phyloP scores from a whole-genome alignment of 2,329 filamentous ascomycete species.

The Colletotrichum sp. region DNA sequence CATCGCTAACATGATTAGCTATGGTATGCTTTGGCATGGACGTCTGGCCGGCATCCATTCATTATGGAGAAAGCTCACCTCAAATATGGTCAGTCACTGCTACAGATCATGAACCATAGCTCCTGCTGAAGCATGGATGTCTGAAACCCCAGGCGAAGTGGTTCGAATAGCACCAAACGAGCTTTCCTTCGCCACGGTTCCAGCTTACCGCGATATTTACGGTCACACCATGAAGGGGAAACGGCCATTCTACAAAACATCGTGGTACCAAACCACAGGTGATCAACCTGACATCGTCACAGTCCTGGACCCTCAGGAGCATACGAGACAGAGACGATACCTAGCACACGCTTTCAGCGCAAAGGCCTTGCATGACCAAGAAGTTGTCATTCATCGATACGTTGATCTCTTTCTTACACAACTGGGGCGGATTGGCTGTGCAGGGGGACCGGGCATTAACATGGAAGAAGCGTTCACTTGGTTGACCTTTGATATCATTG shows the following conservation, averaged over 20 bases:
- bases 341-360: not conserved
- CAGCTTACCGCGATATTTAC: not conserved
- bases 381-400: not conserved
- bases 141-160: not conserved
- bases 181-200: not conserved
- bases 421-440: not conserved
- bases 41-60: not conserved
- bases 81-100: not conserved
- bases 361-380: not conserved
- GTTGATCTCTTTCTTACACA: not conserved
- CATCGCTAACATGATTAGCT: not conserved
- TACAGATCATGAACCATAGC: not conserved
- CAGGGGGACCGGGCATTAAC: not conserved
- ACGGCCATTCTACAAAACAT: not conserved
- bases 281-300: not conserved
- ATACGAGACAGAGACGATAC: not conserved
- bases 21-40: not conserved
- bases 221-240: not conserved
- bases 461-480: not conserved
- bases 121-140: no score
- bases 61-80: not conserved
- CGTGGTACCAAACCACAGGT: not conserved
- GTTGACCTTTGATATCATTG: not conserved
- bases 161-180: not conserved
- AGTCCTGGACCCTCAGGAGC: not conserved